Evolutionary conservation across 306 rosid genomes (phyloP).

Genomic region (Bauhinia variegata): DNA sequence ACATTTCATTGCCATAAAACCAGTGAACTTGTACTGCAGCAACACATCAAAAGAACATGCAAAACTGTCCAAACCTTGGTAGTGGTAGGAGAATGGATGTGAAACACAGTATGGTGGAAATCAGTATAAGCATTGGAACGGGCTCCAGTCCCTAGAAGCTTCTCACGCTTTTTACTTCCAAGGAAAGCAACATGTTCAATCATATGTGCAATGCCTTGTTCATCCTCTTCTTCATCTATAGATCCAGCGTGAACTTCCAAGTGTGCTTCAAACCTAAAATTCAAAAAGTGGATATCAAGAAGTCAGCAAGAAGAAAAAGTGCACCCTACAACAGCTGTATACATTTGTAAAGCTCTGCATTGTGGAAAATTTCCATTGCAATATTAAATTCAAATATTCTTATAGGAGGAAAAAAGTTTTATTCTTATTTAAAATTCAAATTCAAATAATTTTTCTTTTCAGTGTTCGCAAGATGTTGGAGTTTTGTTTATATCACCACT

Average conservation of each 20-base stretch:
- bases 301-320: conserved; percentile 11
- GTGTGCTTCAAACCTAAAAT: conserved; percentile 96
- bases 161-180: conserved; percentile 99
- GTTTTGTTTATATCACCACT: not conserved
- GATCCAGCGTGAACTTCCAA: conserved; percentile 98
- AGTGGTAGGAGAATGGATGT: conserved; percentile 88
- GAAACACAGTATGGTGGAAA: conserved; percentile 99
- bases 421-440: not conserved
- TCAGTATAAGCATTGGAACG: conserved; percentile 99
- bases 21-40: conserved; percentile 10
- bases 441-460: not conserved
- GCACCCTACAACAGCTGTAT: conserved; percentile 24
- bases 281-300: conserved; percentile 26
- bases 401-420: not conserved
- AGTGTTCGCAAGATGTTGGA: not conserved
- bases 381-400: conserved; percentile 22
- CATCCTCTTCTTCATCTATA: conserved; percentile 93
- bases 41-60: conserved; percentile 32
- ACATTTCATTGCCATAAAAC: conserved; percentile 17
- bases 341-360: conserved; percentile 12
- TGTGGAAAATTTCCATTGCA: conserved; percentile 4
- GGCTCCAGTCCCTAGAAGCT: conserved; percentile 96
- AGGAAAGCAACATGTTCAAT: conserved; percentile 99
- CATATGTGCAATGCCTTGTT: conserved; percentile 99
- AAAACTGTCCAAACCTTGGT: conserved; percentile 68